Evolutionary conservation across 495 filamentous ascomycete species (phyloP), one percentile per base, ranked within the genome.

Genomic region (Podospora sp.): DNA sequence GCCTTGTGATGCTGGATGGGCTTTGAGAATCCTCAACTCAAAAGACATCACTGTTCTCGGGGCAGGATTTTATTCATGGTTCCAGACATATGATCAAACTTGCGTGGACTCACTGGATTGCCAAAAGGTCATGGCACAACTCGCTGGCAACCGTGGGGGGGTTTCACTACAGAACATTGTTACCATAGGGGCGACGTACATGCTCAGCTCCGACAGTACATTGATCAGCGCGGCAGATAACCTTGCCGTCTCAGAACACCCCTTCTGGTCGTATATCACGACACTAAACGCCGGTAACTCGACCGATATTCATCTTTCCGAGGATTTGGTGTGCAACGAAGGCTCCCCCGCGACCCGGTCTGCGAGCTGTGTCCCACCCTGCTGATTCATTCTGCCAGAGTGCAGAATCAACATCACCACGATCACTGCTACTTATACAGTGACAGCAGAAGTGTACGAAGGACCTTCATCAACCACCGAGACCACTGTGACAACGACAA

Each of bases 21-120:
- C 18, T 1, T 8, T 61, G 27, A 36, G n/a, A 16, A 22, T 61
- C 14, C 12, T n/a, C 1, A 29, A 25, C 6, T 61, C n/a, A 6
- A 24, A 29, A 1, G 24, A 61, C 14, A 46, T 61, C 33, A 7
- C 25, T 1, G 11, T 61, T 11, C 8, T 25, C 14, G 24, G 59
- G 1, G 59, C 59, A 6, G 59, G 59, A n/a, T 40, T 61, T n/a
- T 61, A 61, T 16, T 49, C 33, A 6, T 61, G 59, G 59, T 61
- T 61, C 20, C 18, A 27, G 27, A 61, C 59, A n/a, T 61, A 61
- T 20, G 11, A 1, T 9, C 59, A 61, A 33, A 18, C 2, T 3
- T n/a, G 7, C 6, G 24, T 21, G 29, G 3, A 33, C 29, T 33
- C 29, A n/a, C n/a, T 21, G 53, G 3, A 18, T 2, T 59, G 56